Evolutionary conservation across 805 yeast genomes (phyloP).

Genomic region (Diddensiella caesifluorescens): DNA sequence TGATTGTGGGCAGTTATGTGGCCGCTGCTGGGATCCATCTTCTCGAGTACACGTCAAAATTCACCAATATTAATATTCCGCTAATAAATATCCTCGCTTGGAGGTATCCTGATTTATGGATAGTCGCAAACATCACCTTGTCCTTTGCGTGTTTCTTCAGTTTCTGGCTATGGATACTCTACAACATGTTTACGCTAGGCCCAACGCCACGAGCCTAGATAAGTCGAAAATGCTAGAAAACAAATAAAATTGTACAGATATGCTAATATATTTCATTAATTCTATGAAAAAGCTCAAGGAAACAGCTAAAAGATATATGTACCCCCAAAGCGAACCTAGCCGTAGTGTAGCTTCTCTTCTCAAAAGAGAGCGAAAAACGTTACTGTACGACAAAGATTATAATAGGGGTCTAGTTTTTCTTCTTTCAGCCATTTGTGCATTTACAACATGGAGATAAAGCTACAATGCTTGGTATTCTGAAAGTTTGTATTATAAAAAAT

Average conservation of each 20-base stretch:
- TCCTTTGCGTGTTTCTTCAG: conserved; percentile 70
- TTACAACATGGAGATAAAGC: conserved; percentile 12
- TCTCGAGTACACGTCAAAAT: conserved; percentile 46
- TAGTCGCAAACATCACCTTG: conserved; percentile 63
- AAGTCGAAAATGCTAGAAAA: no score
- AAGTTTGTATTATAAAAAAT: conserved; percentile 17
- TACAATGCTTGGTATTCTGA: conserved; percentile 24
- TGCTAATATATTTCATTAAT: no score
- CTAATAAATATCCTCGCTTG: conserved; percentile 35
- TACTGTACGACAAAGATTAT: conserved; percentile 12
- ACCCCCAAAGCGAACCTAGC: conserved; percentile 31
- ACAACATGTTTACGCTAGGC: no score
- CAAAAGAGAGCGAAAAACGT: no score
- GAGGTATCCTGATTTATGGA: conserved; percentile 79
- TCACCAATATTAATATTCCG: conserved; percentile 36
- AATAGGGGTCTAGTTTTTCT: conserved; percentile 24
- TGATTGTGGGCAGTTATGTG: conserved; percentile 49
- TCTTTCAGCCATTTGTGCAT: conserved; percentile 31
- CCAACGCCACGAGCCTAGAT: no score
- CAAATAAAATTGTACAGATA: no score
- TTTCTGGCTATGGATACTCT: conserved; percentile 81
- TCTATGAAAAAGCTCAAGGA: no score
- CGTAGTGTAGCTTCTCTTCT: conserved; percentile 5
- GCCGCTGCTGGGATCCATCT: conserved; percentile 48
- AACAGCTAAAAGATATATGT: no score